A percentile compares a stretch with the other conserved stretches of the same genome.
phyloP scores from a whole-genome alignment of 2,329 filamentous ascomycete species.

The Zarea fungicola region DNA sequence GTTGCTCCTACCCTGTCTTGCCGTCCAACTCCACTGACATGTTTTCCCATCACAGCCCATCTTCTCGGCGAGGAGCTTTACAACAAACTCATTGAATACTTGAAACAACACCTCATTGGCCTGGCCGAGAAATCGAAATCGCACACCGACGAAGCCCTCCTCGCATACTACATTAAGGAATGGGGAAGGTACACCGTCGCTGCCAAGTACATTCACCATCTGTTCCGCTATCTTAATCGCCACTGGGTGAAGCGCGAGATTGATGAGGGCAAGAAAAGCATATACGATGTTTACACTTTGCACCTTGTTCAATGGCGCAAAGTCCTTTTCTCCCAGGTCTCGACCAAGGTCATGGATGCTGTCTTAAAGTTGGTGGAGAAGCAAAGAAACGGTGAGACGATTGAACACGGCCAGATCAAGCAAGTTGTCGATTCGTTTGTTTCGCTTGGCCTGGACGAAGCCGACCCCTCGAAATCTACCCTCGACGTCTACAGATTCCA shows the following conservation, averaged over 20 bases:
- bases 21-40: background rate
- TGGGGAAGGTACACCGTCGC: conserved; percentile 95
- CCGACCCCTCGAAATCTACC: conserved; percentile 87
- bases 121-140: conserved; percentile 68
- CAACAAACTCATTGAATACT: conserved; percentile 81
- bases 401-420: conserved; percentile 95
- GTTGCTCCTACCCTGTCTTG: conserved; percentile 13
- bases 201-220: conserved; percentile 94
- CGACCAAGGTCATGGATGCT: conserved; percentile 86
- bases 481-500: conserved; percentile 89
- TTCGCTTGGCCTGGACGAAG: conserved; percentile 87
- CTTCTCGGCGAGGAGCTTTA: conserved; percentile 95
- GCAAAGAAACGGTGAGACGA: conserved; percentile 94
- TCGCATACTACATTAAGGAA: conserved; percentile 92
- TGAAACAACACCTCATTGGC: conserved; percentile 67
- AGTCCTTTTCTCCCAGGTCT: conserved; percentile 80
- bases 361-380: conserved; percentile 95
- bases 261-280: conserved; percentile 96
- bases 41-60: conserved; percentile 56
- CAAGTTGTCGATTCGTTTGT: conserved; percentile 95
- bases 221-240: conserved; percentile 92
- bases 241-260: conserved; percentile 99
- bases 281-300: conserved; percentile 96
- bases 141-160: conserved; percentile 83
- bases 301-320: conserved; percentile 94